These are phyloP conservation scores for Drechslera avenae DNA, from an alignment of 2,329 filamentous ascomycete species.

Conservation along the genomic window DNA sequence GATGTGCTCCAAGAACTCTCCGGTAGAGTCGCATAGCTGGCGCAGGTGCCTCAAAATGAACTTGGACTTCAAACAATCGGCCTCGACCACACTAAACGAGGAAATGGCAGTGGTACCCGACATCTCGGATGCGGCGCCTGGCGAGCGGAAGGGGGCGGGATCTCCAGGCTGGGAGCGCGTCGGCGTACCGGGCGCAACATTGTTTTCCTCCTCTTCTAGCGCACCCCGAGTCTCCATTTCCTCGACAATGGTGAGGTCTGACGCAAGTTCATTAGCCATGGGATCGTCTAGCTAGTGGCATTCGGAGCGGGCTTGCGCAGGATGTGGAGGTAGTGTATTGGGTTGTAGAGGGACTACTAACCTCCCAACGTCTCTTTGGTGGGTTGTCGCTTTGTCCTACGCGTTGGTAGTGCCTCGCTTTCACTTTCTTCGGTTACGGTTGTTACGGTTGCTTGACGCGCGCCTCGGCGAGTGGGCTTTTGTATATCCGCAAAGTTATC, in stretches of 20 bases:
- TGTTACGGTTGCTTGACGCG: conserved; percentile 37
- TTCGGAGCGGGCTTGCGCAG: background rate
- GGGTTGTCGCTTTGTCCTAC: conserved; percentile 26
- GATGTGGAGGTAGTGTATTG: background rate
- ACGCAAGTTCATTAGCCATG: conserved; percentile 16
- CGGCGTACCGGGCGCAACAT: conserved; percentile 29
- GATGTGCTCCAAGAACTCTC: conserved; percentile 40
- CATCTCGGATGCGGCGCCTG: conserved; percentile 49
- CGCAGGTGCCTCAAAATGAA: conserved; percentile 50
- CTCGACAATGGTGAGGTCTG: conserved; percentile 45
- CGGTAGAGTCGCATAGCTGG: conserved; percentile 40
- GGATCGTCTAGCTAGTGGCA: background rate
- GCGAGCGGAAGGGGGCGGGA: conserved; percentile 32
- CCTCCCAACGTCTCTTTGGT: conserved; percentile 34
- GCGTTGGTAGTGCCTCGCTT: conserved; percentile 21
- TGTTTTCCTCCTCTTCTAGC: conserved; percentile 18
- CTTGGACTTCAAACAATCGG: conserved; percentile 49
- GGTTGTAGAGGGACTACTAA: conserved; percentile 24
- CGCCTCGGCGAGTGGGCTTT: conserved; percentile 30
- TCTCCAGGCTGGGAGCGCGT: conserved; percentile 13
- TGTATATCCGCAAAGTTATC: conserved; percentile 24
- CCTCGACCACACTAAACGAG: conserved; percentile 53
- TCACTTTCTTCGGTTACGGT: conserved; percentile 35
- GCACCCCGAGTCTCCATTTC: conserved; percentile 35
- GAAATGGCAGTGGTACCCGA: conserved; percentile 56